These are phyloP conservation scores for Jatropha podagrica DNA, from an alignment of 441 rosid genomes.

Conservation along the genomic window DNA sequence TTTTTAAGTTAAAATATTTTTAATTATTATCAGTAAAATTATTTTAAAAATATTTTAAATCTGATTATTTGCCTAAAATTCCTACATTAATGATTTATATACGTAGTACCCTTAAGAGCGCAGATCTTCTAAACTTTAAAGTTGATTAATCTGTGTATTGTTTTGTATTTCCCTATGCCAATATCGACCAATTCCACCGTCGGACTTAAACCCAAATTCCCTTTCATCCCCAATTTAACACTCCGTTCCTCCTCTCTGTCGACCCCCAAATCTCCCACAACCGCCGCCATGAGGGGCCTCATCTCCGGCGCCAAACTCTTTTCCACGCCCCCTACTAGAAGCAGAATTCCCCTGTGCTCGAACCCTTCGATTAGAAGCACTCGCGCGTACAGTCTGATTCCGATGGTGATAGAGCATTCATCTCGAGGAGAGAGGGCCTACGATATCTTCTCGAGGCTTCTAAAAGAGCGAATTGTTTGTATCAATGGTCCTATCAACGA, in stretches of 20 bases:
- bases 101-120: too few species aligned
- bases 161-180: background rate
- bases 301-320: conserved; percentile 32
- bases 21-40: too few species aligned
- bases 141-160: background rate
- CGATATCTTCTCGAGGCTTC: conserved; percentile 91
- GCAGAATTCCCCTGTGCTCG: conserved; percentile 1
- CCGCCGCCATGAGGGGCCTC: conserved; percentile 29
- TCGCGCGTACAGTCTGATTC: conserved; percentile 61
- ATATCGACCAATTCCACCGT: background rate
- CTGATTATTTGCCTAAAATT: too few species aligned
- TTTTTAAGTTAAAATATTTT: too few species aligned
- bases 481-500: conserved; percentile 90
- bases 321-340: conserved; percentile 14
- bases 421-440: conserved; percentile 98
- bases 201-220: background rate
- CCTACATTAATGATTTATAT: too few species aligned
- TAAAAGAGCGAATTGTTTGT: conserved; percentile 92
- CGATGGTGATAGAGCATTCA: conserved; percentile 97
- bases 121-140: background rate
- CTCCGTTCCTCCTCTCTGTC: background rate
- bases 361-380: conserved; percentile 19
- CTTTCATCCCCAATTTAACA: background rate
- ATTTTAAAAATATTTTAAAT: too few species aligned
- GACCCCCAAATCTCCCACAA: background rate